Conservation (phyloP, 176 grass and related monocot species). For the Tillandsia fasciculata region DNA sequence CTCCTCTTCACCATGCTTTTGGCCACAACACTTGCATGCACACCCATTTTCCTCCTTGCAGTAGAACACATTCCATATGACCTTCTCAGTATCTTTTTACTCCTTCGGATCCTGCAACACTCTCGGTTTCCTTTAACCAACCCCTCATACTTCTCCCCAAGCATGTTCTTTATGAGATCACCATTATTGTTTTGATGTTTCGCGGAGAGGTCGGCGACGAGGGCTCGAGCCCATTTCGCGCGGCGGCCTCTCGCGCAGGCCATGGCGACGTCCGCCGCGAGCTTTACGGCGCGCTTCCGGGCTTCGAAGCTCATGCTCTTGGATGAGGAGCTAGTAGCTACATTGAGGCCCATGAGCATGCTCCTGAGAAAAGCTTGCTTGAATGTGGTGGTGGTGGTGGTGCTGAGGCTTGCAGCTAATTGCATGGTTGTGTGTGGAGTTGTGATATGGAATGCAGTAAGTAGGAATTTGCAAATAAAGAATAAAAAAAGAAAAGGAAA, state of each 20-base stretch:
- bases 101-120: neutral
- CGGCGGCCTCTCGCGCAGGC: slow-evolving; percentile 5
- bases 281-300: slow-evolving; percentile 10
- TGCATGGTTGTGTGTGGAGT: slow-evolving; percentile 4
- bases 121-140: neutral
- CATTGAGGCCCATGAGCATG: slow-evolving; percentile 2
- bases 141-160: slow-evolving; percentile 1
- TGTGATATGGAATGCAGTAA: neutral
- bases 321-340: neutral
- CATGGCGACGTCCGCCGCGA: slow-evolving; percentile 13
- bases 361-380: slow-evolving; percentile 5
- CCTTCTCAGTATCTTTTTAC: slow-evolving; percentile 11
- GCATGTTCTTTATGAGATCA: neutral
- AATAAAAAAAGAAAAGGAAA: neutral
- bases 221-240: slow-evolving; percentile 4
- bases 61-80: neutral
- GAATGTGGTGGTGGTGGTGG: neutral
- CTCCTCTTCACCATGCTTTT: slow-evolving; percentile 37
- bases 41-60: slow-evolving; percentile 7
- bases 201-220: neutral
- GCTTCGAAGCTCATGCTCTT: neutral
- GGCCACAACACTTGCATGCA: slow-evolving; percentile 11
- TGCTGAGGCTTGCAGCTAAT: too few species aligned
- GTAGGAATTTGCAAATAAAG: neutral
- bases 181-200: neutral